Evolutionary conservation across 2,329 filamentous ascomycete species (phyloP).

Genomic region (Stenocarpella maydis): DNA sequence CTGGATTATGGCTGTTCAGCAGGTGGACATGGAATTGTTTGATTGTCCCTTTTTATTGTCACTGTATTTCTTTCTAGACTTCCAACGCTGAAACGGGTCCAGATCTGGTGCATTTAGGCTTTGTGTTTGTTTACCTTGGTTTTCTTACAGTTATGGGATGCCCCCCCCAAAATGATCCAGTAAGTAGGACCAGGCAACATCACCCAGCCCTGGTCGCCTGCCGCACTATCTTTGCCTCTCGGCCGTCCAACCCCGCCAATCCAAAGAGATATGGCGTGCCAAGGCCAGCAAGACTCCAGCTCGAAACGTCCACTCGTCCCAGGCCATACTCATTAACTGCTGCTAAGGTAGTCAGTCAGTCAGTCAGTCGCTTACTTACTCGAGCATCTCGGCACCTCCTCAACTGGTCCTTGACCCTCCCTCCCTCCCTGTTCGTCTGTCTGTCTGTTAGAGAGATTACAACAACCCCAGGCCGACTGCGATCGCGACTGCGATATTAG

Average conservation of each 20-base stretch:
- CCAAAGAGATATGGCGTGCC: constrained; percentile 23
- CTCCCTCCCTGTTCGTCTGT: not conserved
- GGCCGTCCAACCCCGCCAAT: constrained; percentile 21
- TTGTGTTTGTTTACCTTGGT: not conserved
- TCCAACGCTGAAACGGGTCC: not conserved
- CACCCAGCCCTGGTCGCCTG: not conserved
- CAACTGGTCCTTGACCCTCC: not conserved
- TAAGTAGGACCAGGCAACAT: constrained; percentile 3
- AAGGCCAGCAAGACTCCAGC: constrained; percentile 27
- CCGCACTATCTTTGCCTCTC: not conserved
- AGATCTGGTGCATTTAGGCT: constrained; percentile 11
- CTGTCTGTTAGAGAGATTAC: not conserved
- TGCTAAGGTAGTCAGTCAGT: not conserved
- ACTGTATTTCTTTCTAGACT: not conserved
- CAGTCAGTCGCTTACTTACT: not conserved
- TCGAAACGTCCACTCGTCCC: constrained; percentile 23
- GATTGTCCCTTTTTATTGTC: no score
- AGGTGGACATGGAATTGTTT: no score
- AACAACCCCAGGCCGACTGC: not conserved
- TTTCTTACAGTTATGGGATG: not conserved
- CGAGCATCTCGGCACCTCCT: constrained; percentile 13
- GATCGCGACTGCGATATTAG: constrained; percentile 11
- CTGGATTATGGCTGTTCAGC: no score
- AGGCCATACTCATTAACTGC: not conserved
- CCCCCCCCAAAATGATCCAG: not conserved